Percentiles rank a stretch among this genome's conserved stretches.
Conservation (phyloP, 2,329 filamentous ascomycete species). For the Cryoendolithus antarcticus region DNA sequence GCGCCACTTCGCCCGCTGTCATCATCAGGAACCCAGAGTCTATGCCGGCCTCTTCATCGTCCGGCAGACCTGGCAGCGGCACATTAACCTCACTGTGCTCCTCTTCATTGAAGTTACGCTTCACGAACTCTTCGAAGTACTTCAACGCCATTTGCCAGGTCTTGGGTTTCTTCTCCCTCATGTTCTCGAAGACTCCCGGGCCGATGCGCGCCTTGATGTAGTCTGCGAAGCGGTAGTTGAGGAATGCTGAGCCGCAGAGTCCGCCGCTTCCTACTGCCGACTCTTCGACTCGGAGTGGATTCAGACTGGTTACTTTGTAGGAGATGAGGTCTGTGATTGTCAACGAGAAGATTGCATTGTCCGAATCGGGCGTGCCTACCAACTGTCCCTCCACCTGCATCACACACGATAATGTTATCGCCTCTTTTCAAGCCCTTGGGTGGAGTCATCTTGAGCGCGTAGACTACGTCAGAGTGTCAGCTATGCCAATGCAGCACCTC, state of each 20-base stretch:
- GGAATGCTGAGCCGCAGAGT: constrained; percentile 63
- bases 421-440: constrained; percentile 60
- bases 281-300: constrained; percentile 62
- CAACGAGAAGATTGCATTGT: no score
- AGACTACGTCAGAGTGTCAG: constrained; percentile 34
- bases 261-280: constrained; percentile 69
- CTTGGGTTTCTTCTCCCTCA: constrained; percentile 66
- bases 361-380: constrained; percentile 18
- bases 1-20: constrained; percentile 55
- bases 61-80: constrained; percentile 62
- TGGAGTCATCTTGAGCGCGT: constrained; percentile 67
- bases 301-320: constrained; percentile 65
- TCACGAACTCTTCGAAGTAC: constrained; percentile 77
- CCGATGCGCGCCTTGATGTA: constrained; percentile 59
- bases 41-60: constrained; percentile 62
- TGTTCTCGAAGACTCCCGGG: constrained; percentile 51
- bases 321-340: constrained; percentile 50
- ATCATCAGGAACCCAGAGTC: constrained; percentile 68
- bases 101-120: constrained; percentile 70
- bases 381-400: constrained; percentile 47
- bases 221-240: constrained; percentile 73
- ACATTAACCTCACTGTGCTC: constrained; percentile 56
- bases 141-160: constrained; percentile 61
- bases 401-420: constrained; percentile 46
- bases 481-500: no score